Conservation (phyloP, 192 early-diverging fungal species). For the Chytriomyces confervae region DNA sequence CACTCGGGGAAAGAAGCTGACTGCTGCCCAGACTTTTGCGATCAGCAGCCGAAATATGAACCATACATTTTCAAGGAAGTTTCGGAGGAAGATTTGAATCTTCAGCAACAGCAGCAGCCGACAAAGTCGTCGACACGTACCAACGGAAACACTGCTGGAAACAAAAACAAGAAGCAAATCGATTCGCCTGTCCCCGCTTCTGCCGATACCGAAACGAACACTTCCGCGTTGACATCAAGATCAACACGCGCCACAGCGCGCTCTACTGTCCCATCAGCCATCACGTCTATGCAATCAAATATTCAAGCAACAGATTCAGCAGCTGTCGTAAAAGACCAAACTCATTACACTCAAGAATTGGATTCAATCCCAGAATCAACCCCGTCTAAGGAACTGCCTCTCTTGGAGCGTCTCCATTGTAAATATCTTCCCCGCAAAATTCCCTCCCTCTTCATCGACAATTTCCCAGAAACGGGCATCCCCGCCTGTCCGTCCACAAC, state of each 20-base stretch:
- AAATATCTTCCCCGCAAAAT: not conserved
- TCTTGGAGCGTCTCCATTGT: not conserved
- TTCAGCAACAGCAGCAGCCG: too few relatives aligned
- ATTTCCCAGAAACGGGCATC: not conserved
- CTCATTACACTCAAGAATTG: too few relatives aligned
- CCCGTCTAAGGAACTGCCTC: not conserved
- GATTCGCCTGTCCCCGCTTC: too few relatives aligned
- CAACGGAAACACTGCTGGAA: too few relatives aligned
- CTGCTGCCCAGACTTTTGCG: not conserved
- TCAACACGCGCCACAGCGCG: not conserved
- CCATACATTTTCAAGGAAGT: not conserved
- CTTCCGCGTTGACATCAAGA: not conserved
- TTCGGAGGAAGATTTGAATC: not conserved
- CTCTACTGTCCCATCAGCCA: not conserved
- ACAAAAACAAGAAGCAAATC: too few relatives aligned
- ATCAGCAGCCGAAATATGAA: not conserved
- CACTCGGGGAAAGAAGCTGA: not conserved
- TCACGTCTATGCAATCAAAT: not conserved
- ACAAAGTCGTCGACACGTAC: too few relatives aligned
- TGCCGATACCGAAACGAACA: too few relatives aligned
- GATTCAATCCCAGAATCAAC: not conserved
- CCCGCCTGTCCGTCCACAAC: conserved; percentile 10
- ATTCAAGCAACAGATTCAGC: not conserved
- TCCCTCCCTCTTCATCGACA: not conserved
- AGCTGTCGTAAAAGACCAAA: too few relatives aligned